These are phyloP conservation scores for Euphorbia schlechtendalii DNA, from an alignment of 441 rosid species.

Conservation along the genomic window DNA sequence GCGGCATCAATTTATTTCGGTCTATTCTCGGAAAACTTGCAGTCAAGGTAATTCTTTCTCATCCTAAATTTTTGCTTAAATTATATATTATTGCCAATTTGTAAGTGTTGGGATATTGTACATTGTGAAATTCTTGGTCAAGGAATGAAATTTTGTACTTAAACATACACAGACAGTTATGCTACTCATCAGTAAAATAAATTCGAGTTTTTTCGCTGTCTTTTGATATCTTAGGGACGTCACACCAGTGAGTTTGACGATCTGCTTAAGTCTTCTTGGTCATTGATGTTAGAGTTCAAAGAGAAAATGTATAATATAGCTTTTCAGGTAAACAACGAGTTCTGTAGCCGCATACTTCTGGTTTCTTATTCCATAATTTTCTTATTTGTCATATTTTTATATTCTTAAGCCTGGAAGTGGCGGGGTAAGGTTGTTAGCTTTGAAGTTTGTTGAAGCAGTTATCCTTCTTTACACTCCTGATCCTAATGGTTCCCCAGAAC, in stretches of 20 bases:
- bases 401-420: slow-evolving; percentile 69
- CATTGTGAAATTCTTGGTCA: not conserved
- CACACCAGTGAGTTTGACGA: slow-evolving; percentile 62
- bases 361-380: slow-evolving; percentile 7
- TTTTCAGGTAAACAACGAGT: slow-evolving; percentile 51
- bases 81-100: not conserved
- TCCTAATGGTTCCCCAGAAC: slow-evolving; percentile 60
- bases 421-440: slow-evolving; percentile 68
- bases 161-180: not conserved
- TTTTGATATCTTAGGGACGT: slow-evolving; percentile 47
- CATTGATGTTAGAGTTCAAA: slow-evolving; percentile 78
- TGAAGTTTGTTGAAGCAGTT: slow-evolving; percentile 89
- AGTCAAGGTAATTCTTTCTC: slow-evolving; percentile 44
- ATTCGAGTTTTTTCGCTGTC: slow-evolving; percentile 9
- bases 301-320: slow-evolving; percentile 75
- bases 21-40: slow-evolving; percentile 56
- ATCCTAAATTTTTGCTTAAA: not conserved
- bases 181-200: not conserved
- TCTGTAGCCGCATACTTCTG: slow-evolving; percentile 14
- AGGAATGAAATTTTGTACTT: not conserved
- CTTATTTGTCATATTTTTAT: slow-evolving; percentile 29
- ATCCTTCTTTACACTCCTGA: slow-evolving; percentile 90
- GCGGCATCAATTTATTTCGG: slow-evolving; percentile 60
- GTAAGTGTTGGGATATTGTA: not conserved
- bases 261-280: slow-evolving; percentile 72